These are phyloP conservation scores for Blastocystis sp. DNA, from an alignment of 352 stramenopile species.

Conservation along the genomic window DNA sequence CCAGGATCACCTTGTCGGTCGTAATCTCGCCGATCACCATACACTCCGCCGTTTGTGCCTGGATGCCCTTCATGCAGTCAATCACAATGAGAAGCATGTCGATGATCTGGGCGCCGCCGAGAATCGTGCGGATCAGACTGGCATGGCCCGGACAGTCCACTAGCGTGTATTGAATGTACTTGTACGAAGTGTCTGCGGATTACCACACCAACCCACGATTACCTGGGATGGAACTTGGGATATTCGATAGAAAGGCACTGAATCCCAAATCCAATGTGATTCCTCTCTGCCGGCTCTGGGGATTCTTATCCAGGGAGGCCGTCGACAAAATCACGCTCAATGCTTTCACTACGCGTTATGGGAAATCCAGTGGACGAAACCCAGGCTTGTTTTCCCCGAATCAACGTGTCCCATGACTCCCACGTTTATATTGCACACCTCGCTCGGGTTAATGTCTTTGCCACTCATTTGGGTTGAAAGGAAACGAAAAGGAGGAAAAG, in stretches of 20 bases:
- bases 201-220: constrained; percentile 72
- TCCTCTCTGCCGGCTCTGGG: constrained; percentile 88
- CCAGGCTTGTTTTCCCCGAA: constrained; percentile 92
- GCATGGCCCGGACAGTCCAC: constrained; percentile 93
- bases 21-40: constrained; percentile 90
- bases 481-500: no score
- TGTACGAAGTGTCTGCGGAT: constrained; percentile 70
- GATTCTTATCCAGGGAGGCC: constrained; percentile 93
- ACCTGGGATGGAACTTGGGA: constrained; percentile 66
- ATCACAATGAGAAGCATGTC: constrained; percentile 91
- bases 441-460: constrained; percentile 37
- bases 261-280: constrained; percentile 98
- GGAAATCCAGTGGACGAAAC: constrained; percentile 43
- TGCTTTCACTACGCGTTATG: constrained; percentile 82
- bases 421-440: constrained; percentile 90
- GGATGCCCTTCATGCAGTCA: constrained; percentile 91
- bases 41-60: constrained; percentile 96
- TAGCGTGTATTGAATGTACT: constrained; percentile 86
- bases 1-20: constrained; percentile 82
- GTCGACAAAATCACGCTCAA: constrained; percentile 94
- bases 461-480: background rate
- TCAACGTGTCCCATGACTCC: constrained; percentile 97
- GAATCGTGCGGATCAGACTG: constrained; percentile 96
- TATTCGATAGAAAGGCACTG: constrained; percentile 84
- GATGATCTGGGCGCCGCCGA: constrained; percentile 96